Base-by-base conservation (phyloP, 2,329 filamentous ascomycete genomes). In the Metarhizium album region DNA sequence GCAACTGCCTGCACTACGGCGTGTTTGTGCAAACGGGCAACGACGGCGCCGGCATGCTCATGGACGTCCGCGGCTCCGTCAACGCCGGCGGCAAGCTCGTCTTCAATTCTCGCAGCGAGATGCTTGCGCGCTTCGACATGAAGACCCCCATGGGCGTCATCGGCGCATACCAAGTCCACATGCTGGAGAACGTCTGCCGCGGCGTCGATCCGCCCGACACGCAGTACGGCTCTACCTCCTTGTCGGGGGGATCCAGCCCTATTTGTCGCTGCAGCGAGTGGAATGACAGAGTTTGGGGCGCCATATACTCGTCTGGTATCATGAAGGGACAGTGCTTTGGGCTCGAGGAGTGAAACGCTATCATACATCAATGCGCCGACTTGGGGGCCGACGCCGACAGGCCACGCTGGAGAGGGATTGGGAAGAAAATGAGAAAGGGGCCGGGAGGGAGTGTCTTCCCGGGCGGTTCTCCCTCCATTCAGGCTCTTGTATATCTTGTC, bases 301-400 rank as follows among this genome's bases (percentile, higher is more conserved):
- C 50, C 6, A 35, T 52, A 9, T 18, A 42, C 11, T 31, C 42
- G 11, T 49, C 50, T 24, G 50, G 46, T 2, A 74, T 65, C 22
- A 48, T 49, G 48, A 42, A 58, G 57, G 13, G 79, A 78, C 60
- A 82, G 79, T 22, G 79, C 79, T 66, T 82, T 79, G 0, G 79
- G 82, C 60, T 82, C 82, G 54, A 85, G 27, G 27, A 9, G 27
- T 29, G 27, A n/a, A n/a, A n/a, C n/a, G n/a, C n/a, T n/a, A n/a
- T n/a, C n/a, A 29, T 29, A 29, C 27, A 29, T 29, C 7, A 6
- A 29, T 29, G 27, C 27, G 27, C 27, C 7, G 11, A 29, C 27
- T 6, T 29, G 27, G 27, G 27, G 27, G 27, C 5, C 27, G 27
- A 9, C 11, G 27, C 11, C 11, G 27, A 29, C 11, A 29, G 27